Conservation (phyloP, 495 filamentous ascomycete genomes). For the Aspergillus indologenus region DNA sequence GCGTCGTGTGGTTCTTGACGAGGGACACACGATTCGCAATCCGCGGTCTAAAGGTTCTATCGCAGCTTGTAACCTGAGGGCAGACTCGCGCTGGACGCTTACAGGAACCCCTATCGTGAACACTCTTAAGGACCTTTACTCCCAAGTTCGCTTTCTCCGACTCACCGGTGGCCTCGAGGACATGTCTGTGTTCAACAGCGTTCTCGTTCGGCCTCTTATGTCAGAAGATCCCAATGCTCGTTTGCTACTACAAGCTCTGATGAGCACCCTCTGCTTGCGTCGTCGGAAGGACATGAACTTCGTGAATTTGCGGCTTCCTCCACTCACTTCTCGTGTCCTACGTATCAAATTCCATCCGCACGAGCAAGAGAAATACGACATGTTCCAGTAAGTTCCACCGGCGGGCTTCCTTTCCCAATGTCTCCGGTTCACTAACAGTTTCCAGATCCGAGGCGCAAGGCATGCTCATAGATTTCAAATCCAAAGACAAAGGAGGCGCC, state of each 20-base stretch:
- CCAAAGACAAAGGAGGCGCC: conserved; percentile 39
- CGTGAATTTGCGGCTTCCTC: conserved; percentile 75
- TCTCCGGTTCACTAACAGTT: conserved; percentile 16
- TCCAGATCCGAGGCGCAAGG: conserved; percentile 68
- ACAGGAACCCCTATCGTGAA: conserved; percentile 81
- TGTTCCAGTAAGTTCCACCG: conserved; percentile 53
- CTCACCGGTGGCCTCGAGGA: conserved; percentile 77
- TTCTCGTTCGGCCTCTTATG: conserved; percentile 69
- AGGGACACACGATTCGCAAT: conserved; percentile 85
- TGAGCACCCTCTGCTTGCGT: conserved; percentile 78
- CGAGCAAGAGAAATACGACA: conserved; percentile 77
- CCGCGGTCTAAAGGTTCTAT: conserved; percentile 66
- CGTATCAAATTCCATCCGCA: conserved; percentile 70
- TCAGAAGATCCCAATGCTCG: conserved; percentile 56
- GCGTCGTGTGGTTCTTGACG: conserved; percentile 82
- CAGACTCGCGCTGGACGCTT: conserved; percentile 76
- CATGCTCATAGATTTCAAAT: conserved; percentile 60
- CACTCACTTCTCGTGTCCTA: conserved; percentile 77
- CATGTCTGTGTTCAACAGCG: conserved; percentile 68
- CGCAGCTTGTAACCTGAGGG: conserved; percentile 63
- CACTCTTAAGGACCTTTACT: conserved; percentile 77
- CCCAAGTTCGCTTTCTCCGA: conserved; percentile 72
- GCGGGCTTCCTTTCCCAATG: not conserved
- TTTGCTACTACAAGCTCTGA: conserved; percentile 69
- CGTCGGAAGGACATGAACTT: conserved; percentile 89